Base-by-base conservation (phyloP, 164 flowering plant species). In the Kalanchoe fedtschenkoi region DNA sequence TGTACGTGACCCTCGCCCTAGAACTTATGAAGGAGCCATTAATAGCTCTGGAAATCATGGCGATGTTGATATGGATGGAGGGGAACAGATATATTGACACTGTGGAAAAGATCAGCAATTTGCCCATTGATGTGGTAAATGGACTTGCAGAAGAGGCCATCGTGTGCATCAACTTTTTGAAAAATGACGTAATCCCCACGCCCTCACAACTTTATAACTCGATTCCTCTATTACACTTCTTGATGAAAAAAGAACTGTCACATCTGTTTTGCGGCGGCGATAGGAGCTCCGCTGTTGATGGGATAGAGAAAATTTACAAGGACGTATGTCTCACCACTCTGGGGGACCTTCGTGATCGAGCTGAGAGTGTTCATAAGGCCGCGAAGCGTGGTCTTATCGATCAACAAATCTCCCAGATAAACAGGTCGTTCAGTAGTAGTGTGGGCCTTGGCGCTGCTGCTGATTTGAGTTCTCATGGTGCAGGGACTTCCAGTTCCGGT, bases 121-220 rank as follows among this genome's bases (percentile, higher is more conserved):
- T 24, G 32, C 56, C 56, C 11, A 15, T 51, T 16, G 56, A 51
- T 51, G 13, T 51, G 56, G 26, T 51, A 10, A 2, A 17, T 28
- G 56, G 56, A n/a, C 56, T 51, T 51, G 56, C 56, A 11, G 32
- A 51, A 11, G 56, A 51, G 56, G 32, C 33, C 28, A 29, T 26
- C 26, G 11, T 24, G 56, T 51, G 56, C 56, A 26, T 51, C 56
- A 26, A 51, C 56, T 24, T 24, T 17, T 51, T 51, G 16, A 51
- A 51, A 51, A 51, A 28, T 26, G 17, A 15, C 56, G 3, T 26
- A 11, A 24, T 51, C 32, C 56, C 56, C 32, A 51, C 56, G 56
- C 56, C 56, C 24, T 51, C 32, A 13, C 32, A 51, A 51, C 32
- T 51, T 4, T 24, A 6, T 51, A 51, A 51, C 32, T 51, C 32